Evolutionary conservation across 1,284 basidiomycete genomes (phyloP).

Genomic region (Puccinia coronata): DNA sequence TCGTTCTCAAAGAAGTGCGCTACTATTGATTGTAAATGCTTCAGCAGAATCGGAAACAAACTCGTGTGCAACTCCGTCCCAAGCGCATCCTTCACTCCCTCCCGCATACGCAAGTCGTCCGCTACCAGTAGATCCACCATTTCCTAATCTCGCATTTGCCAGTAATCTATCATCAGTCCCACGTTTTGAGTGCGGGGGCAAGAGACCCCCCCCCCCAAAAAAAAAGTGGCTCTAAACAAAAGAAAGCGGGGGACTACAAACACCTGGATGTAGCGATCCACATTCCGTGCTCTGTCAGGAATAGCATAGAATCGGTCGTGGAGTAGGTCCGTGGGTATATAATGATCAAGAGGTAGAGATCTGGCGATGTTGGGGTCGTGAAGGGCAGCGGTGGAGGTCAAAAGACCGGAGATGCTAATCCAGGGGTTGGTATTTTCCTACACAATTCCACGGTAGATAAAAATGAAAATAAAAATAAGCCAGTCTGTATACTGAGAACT

Average conservation of each 20-base stretch:
- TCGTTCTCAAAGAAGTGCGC: too few relatives aligned
- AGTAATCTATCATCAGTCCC: not conserved
- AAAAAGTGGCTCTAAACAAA: not conserved
- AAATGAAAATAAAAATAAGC: not conserved
- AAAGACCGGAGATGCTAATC: slow-evolving; percentile 46
- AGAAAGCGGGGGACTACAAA: not conserved
- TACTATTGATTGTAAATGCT: too few relatives aligned
- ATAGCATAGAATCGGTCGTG: slow-evolving; percentile 47
- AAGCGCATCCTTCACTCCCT: slow-evolving; percentile 75
- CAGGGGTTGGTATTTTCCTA: slow-evolving; percentile 44
- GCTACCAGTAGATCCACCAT: slow-evolving; percentile 70
- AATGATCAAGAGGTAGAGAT: slow-evolving; percentile 19
- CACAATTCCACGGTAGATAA: not conserved
- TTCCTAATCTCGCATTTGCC: slow-evolving; percentile 59
- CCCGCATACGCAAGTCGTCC: slow-evolving; percentile 69
- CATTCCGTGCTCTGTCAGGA: slow-evolving; percentile 31
- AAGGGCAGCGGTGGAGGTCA: slow-evolving; percentile 42
- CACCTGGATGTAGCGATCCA: slow-evolving; percentile 45
- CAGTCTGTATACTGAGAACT: not conserved
- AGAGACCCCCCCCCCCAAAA: too few relatives aligned
- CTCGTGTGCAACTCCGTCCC: slow-evolving; percentile 74
- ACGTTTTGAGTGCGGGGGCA: not conserved
- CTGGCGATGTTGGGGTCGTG: slow-evolving; percentile 11
- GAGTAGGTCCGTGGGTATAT: slow-evolving; percentile 39
- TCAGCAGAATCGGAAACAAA: too few relatives aligned